Evolutionary conservation across 345 rosid genomes (phyloP), one percentile per base, ranked within the genome.

Genomic region (Eucalyptus microcorys): DNA sequence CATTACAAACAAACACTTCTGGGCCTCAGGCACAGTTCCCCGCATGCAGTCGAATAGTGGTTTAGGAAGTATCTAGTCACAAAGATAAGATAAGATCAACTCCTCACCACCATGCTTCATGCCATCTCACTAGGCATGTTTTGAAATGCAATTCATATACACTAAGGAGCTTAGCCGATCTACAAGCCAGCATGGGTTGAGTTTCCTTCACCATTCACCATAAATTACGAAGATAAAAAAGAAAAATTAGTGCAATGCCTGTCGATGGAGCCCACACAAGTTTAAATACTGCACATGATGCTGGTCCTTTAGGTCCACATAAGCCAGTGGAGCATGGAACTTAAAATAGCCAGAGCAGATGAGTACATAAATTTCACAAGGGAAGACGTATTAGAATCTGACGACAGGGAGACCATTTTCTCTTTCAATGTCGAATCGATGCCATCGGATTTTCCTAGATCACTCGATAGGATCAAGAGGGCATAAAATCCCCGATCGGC

Each of bases 111-210:
- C 47, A 40, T 3, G 84, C 84, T 76, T 76, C 84, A 76, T 40
- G 84, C 84, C 84, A 76, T 76, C 84, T 76, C 84, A 21, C 47
- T 76, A 76, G 84, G 84, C 11, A 21, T 76, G 47, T 37, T 71
- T 71, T 71, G 81, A 71, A 71, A 71, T 71, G 43, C 45, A 71
- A 34, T 71, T 71, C 81, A 37, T 37, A 21, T 19, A 71, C 81
- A 40, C 9, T 10, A 6, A 40, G 30, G 16, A 40, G 47, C 43
- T 71, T 40, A 76, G 47, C 22, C 47, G 0, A 71, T 37, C 83
- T 37, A 24, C 47, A 37, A 76, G 43, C 84, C 47, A 40, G 84
- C 30, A 6, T 10, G 47, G 84, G 30, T 40, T 13, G 15, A 76
- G 47, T 76, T 76, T 76, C 84, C 30, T 76, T 76, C 84, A 22